phyloP scores from a whole-genome alignment of 495 filamentous ascomycete genomes.

The Penicillium daleae region DNA sequence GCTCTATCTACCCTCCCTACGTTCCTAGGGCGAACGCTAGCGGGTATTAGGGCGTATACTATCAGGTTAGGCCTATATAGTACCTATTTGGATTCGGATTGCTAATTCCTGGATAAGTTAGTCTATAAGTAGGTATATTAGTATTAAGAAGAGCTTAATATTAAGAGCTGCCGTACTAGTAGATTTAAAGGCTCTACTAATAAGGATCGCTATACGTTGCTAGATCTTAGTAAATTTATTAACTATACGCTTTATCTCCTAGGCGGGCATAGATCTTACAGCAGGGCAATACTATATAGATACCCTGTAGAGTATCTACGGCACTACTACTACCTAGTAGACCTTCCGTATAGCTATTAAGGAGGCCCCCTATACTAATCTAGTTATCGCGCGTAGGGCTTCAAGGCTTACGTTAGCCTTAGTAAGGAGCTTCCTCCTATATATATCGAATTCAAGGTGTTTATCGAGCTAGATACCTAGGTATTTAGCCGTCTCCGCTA shows the following conservation, averaged over 20 bases:
- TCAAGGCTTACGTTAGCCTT: conserved; percentile 16
- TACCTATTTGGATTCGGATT: background rate
- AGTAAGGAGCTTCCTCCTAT: conserved; percentile 13
- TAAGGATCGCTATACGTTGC: conserved; percentile 11
- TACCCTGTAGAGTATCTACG: conserved; percentile 23
- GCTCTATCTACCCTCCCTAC: background rate
- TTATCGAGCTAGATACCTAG: conserved; percentile 4
- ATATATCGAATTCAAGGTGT: conserved; percentile 15
- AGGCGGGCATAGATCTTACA: background rate
- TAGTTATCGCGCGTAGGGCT: conserved; percentile 17
- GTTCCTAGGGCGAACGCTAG: background rate
- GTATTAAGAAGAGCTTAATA: background rate
- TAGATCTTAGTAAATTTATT: conserved; percentile 13
- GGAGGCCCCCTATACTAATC: conserved; percentile 21
- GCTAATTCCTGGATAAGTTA: background rate
- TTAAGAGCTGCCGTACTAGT: background rate
- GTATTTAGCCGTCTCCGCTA: background rate
- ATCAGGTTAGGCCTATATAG: background rate
- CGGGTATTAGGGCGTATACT: background rate
- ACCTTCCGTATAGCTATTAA: conserved; percentile 12
- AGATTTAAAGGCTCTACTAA: conserved; percentile 10
- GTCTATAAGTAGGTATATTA: background rate
- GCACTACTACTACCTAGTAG: conserved; percentile 29
- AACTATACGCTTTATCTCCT: background rate
- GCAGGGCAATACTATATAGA: conserved; percentile 14